phyloP scores from a whole-genome alignment of 2,329 filamentous ascomycete species.

The Penicillium hesseltinei region DNA sequence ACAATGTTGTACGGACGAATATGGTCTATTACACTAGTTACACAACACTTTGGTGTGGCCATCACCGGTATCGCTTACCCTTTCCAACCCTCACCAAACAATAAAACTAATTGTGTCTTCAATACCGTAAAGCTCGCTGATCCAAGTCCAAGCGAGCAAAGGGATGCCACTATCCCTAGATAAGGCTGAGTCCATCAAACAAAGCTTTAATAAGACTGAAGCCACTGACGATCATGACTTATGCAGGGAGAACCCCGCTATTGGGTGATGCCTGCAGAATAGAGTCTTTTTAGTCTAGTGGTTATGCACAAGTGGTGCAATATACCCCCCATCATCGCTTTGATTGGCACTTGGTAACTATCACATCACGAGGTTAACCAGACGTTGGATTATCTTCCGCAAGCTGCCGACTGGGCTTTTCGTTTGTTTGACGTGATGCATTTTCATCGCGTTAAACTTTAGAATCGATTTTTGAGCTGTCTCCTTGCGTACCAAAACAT shows the following conservation, averaged over 20 bases:
- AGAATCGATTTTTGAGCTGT: not conserved
- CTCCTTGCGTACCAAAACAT: conserved; percentile 2
- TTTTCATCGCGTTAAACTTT: not conserved
- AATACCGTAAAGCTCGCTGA: not conserved
- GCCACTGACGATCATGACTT: conserved; percentile 13
- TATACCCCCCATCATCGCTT: not conserved
- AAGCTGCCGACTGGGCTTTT: conserved; percentile 7
- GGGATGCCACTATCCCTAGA: not conserved
- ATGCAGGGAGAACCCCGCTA: conserved; percentile 17
- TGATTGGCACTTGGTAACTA: conserved; percentile 8
- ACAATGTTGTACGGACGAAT: not conserved
- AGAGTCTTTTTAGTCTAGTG: not conserved
- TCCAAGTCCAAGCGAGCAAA: not conserved
- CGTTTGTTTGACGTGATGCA: not conserved
- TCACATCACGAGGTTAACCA: not conserved
- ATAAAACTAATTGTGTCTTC: not conserved
- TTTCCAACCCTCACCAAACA: not conserved
- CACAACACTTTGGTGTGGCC: not conserved
- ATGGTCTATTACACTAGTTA: not conserved
- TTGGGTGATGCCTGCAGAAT: conserved; percentile 8
- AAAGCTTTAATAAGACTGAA: conserved; percentile 1
- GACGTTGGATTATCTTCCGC: conserved; percentile 10
- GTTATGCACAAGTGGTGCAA: conserved; percentile 12
- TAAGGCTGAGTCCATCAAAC: not conserved
- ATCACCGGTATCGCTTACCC: not conserved